These are phyloP conservation scores for Cantharellus cinnabarinus DNA, from an alignment of 768 basidiomycete genomes.

Conservation along the genomic window DNA sequence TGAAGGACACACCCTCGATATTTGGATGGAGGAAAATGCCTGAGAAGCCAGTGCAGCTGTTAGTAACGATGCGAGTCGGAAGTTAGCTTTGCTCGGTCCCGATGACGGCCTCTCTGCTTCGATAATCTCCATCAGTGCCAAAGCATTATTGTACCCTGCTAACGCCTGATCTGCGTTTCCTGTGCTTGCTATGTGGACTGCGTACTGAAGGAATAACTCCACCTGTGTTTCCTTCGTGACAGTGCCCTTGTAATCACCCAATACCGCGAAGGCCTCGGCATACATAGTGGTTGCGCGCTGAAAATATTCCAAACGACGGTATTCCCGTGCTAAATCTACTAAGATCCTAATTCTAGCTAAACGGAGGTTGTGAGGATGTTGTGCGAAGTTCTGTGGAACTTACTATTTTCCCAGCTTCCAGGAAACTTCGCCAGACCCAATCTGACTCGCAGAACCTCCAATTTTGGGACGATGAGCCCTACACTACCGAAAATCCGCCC, in stretches of 20 bases:
- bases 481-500: no score
- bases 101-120: constrained; percentile 28
- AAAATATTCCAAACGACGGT: constrained; percentile 53
- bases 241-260: constrained; percentile 15
- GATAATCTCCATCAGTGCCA: constrained; percentile 23
- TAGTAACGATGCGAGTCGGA: constrained; percentile 39
- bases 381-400: no score
- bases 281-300: constrained; percentile 49
- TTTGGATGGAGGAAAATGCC: constrained; percentile 48
- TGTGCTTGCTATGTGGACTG: neutral
- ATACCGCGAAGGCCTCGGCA: constrained; percentile 28
- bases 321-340: constrained; percentile 58
- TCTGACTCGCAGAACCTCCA: no score
- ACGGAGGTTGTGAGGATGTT: no score
- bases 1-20: constrained; percentile 29
- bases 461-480: no score
- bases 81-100: constrained; percentile 35
- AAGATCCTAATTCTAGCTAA: constrained; percentile 21
- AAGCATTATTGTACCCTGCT: constrained; percentile 8
- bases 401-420: no score
- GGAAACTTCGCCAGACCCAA: no score
- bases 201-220: constrained; percentile 1
- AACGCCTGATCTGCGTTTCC: constrained; percentile 7
- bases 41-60: constrained; percentile 51
- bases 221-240: constrained; percentile 33